Base-by-base conservation (phyloP, 768 basidiomycete species). In the Rhodosporidiobolus sp. region DNA sequence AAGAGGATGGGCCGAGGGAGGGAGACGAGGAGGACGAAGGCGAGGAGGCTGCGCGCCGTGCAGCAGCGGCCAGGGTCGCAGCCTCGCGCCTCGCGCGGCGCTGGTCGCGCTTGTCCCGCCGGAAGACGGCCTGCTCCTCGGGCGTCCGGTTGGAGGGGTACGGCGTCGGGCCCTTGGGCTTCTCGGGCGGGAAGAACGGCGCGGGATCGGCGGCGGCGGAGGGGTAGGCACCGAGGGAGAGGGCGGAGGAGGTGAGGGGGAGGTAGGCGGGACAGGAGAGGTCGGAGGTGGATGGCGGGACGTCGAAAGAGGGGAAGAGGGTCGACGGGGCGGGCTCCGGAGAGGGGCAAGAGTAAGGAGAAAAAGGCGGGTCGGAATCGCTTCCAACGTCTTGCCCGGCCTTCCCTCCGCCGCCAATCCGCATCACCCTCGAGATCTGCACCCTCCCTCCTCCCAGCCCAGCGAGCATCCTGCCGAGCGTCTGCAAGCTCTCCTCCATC, bases 401-500 rank as follows among this genome's bases (percentile, higher is more conserved):
- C 10, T 12, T 30, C 11, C 12, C 45, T 10, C 22, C 30, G 9
- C 46, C n/a, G 20, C 65, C 70, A 12, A 76, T n/a, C 12, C 57
- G 65, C 9, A 76, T 43, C 17, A 76, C 72, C 19, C 72, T 35
- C 30, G 43, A 34, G 26, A 76, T 26, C 53, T 43, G 53, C 6
- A 73, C 52, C 28, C 22, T 26, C 2, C 75, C 75, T 4, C 75
- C 94, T 2, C 92, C 93, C 52, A 97, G 89, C 79, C 95, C 93
- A 34, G 89, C 88, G 0, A 94, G 93, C 94, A 98, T 98, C 84
- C 87, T 88, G 79, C 91, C 91, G 22, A 98, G 86, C 0, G 94
- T 95, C 77, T 88, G 88, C 50, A 98, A 82, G 5, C 90, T 92
- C 76, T 86, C 85, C 69, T 90, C 89, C 74, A 98, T 86, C 80